Evolutionary conservation across 2,329 filamentous ascomycete genomes (phyloP), one percentile per base, ranked within the genome.

Genomic region (Aureobasidium sp.): DNA sequence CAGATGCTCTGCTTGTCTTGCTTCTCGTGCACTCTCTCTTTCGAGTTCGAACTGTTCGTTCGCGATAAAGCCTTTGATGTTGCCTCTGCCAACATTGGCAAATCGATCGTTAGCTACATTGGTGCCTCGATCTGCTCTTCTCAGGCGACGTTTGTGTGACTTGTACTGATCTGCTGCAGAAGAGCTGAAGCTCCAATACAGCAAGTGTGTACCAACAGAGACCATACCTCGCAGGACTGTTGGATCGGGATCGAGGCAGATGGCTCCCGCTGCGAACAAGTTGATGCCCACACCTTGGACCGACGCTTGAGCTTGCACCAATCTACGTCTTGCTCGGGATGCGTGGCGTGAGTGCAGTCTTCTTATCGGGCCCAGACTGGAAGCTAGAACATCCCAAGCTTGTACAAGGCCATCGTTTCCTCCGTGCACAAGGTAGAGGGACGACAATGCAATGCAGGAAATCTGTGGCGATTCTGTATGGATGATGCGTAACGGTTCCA

Each of bases 121-220:
- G 68, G 79, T 84, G 24, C 84, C 81, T 39, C 85, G 81, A 65
- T 85, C 86, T 1, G 85, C 83, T 62, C 90, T 86, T 40, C 90
- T 87, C 15, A 87, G 76, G 9, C 85, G 86, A n/a, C 91, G 88
- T 74, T 95, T 96, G 65, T 84, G 89, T 61, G 85, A 86, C 56
- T 87, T 83, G 63, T 87, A 85, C 64, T 91, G 86, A 68, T 88
- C 86, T 0, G 87, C 87, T 11, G 82, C 82, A 27, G 82, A 82
- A n/a, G 91, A 93, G 72, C 90, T 95, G 72, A 95, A 97, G 3
- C 89, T 87, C 94, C 94, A 99, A 73, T 91, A 97, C 14, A 91
- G 88, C 19, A 99, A 77, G 69, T 93, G 89, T 0, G 89, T 89
- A 12, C 94, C 94, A 56, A 96, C 85, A 0, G 92, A 88, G 1